These are phyloP conservation scores for Letharia columbiana DNA, from an alignment of 495 filamentous ascomycete species.

Conservation along the genomic window DNA sequence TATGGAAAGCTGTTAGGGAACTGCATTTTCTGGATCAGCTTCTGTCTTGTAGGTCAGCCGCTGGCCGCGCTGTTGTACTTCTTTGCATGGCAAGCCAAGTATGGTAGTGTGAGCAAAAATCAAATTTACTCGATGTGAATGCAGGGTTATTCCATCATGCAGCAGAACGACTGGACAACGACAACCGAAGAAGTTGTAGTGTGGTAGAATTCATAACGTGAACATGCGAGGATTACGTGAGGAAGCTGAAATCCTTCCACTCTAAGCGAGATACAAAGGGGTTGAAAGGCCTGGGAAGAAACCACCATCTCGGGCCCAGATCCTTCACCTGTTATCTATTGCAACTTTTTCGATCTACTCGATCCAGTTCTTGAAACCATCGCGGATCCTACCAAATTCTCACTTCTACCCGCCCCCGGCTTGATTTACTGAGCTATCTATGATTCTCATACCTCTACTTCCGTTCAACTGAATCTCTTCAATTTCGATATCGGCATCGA, in stretches of 20 bases:
- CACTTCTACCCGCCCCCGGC: too few relatives aligned
- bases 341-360: too few relatives aligned
- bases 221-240: neutral
- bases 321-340: too few relatives aligned
- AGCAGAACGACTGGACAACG: neutral
- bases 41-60: constrained; percentile 90
- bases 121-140: neutral
- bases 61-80: constrained; percentile 86
- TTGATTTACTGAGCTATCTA: too few relatives aligned
- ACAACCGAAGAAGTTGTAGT: neutral
- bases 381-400: too few relatives aligned
- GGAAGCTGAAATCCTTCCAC: neutral
- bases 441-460: too few relatives aligned
- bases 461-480: neutral
- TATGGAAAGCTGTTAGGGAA: constrained; percentile 75
- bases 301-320: too few relatives aligned
- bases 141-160: neutral
- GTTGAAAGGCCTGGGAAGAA: too few relatives aligned
- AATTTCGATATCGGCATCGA: neutral
- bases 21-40: constrained; percentile 89
- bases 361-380: too few relatives aligned
- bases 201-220: neutral
- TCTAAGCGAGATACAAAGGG: too few relatives aligned
- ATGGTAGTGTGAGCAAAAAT: constrained; percentile 58
- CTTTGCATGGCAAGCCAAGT: constrained; percentile 98